Percentiles rank a stretch among this genome's conserved stretches.
Evolutionary conservation across 164 flowering plant species (phyloP).

Genomic region (Tinospora cordifolia): DNA sequence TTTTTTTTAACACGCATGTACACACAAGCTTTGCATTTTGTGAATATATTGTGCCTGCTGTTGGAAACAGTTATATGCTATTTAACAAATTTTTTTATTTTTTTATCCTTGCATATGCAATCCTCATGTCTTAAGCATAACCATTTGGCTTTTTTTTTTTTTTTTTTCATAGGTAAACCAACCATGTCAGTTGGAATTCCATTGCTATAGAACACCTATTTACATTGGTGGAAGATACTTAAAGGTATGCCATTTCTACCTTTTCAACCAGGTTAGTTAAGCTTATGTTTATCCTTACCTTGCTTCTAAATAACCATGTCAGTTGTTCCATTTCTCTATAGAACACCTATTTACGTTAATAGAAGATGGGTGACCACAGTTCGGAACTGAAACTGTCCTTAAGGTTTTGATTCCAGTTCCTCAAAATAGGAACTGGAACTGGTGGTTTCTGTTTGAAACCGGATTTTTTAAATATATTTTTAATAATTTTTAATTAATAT

Average conservation of each 20-base stretch:
- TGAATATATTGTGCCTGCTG: not conserved
- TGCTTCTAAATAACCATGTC: no score
- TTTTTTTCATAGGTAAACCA: conserved; percentile 39
- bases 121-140: conserved; percentile 1
- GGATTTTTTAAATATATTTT: no score
- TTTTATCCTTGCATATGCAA: not conserved
- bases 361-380: no score
- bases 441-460: no score
- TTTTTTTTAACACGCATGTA: not conserved
- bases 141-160: conserved; percentile 6
- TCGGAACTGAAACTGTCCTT: no score
- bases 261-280: no score
- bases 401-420: no score
- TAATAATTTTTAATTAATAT: no score
- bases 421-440: no score
- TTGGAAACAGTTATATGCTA: not conserved
- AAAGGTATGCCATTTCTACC: conserved; percentile 43
- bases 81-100: not conserved
- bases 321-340: no score
- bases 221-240: conserved; percentile 87
- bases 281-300: no score
- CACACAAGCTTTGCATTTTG: not conserved
- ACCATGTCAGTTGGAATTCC: conserved; percentile 46
- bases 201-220: conserved; percentile 50
- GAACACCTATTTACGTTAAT: no score